Percentiles rank a stretch among this genome's conserved stretches.
Evolutionary conservation across 2,329 filamentous ascomycete genomes (phyloP).

Genomic region (Aureobasidium sp.): DNA sequence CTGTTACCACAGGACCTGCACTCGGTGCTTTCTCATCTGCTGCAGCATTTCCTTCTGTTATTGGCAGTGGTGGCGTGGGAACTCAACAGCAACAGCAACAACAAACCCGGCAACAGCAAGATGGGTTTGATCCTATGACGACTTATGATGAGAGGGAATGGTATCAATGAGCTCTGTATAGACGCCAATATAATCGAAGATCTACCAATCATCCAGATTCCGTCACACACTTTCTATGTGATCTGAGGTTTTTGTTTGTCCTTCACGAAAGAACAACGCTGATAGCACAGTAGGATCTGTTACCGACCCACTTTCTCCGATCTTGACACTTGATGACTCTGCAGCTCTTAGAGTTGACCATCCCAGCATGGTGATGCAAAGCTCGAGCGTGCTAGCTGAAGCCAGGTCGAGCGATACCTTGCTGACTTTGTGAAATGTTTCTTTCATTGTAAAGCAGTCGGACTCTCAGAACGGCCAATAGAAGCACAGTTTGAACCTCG

Average conservation of each 20-base stretch:
- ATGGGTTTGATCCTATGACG: slow-evolving; percentile 13
- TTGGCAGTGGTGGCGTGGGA: background rate
- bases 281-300: background rate
- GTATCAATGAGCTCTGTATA: slow-evolving; percentile 14
- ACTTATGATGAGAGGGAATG: slow-evolving; percentile 16
- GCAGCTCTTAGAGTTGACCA: too few species aligned
- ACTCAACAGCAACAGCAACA: background rate
- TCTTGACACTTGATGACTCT: background rate
- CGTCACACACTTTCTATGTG: background rate
- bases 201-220: background rate
- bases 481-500: too few species aligned
- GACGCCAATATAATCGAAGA: background rate
- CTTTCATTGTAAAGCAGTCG: too few species aligned
- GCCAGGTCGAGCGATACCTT: too few species aligned
- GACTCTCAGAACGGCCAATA: too few species aligned
- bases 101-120: background rate
- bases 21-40: background rate
- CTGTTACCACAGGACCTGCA: background rate
- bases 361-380: too few species aligned
- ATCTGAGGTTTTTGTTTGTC: too few species aligned
- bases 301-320: background rate
- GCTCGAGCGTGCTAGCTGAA: too few species aligned
- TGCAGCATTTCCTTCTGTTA: background rate
- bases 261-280: background rate
- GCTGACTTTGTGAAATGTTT: too few species aligned